Percentiles rank a stretch among this genome's conserved stretches.
phyloP scores from a whole-genome alignment of 495 filamentous ascomycete genomes.

The Annulohypoxylon stygium region DNA sequence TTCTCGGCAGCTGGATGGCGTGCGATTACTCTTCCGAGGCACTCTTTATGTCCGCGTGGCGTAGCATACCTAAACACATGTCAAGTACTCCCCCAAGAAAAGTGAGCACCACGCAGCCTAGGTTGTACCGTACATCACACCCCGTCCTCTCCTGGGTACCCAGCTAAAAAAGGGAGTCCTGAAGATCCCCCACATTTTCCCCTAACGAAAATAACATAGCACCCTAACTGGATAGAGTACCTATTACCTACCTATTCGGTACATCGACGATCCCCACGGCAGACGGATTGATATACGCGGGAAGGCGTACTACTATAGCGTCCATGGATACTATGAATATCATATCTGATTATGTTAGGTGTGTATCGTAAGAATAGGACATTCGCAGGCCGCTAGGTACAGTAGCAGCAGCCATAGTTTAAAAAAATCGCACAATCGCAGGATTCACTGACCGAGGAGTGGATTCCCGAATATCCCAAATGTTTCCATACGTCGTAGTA shows the following conservation, averaged over 20 bases:
- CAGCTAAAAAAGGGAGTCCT: slow-evolving; percentile 17
- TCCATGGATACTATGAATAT: neutral
- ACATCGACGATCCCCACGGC: slow-evolving; percentile 14
- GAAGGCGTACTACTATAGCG: neutral
- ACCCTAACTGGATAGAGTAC: slow-evolving; percentile 3
- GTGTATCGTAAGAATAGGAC: neutral
- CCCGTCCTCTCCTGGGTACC: neutral
- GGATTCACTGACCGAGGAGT: slow-evolving; percentile 11
- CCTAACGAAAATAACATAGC: slow-evolving; percentile 5
- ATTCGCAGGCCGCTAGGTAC: neutral
- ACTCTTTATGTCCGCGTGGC: slow-evolving; percentile 22
- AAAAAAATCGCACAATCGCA: neutral
- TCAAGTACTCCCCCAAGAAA: slow-evolving; percentile 16
- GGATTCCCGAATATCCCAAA: neutral
- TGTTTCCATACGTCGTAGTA: slow-evolving; percentile 16
- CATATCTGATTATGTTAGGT: slow-evolving; percentile 8
- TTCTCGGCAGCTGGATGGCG: neutral
- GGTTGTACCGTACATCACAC: slow-evolving; percentile 15
- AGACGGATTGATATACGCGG: slow-evolving; percentile 17
- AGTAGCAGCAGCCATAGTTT: neutral
- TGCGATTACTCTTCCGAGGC: neutral
- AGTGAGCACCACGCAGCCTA: slow-evolving; percentile 26
- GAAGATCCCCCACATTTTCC: slow-evolving; percentile 38
- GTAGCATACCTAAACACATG: slow-evolving; percentile 28
- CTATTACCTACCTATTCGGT: slow-evolving; percentile 26